Evolutionary conservation across 2,329 filamentous ascomycete genomes (phyloP).

Genomic region (Bipolaris cookei): DNA sequence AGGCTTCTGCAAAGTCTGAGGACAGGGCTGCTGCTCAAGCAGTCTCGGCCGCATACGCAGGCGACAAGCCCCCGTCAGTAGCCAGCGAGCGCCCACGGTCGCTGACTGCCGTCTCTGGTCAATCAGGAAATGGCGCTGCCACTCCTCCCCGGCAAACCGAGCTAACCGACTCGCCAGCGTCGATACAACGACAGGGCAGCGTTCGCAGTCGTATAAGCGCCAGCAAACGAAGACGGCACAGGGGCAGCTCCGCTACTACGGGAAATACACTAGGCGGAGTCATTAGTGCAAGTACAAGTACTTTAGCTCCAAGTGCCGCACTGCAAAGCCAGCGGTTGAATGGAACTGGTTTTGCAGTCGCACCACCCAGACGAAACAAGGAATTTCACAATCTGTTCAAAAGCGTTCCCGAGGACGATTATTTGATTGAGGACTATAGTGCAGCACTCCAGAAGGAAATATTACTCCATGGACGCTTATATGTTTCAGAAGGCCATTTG

Average conservation of each 20-base stretch:
- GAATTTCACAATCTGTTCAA: slow-evolving; percentile 95
- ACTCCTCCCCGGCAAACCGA: slow-evolving; percentile 69
- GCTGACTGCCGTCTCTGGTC: slow-evolving; percentile 45
- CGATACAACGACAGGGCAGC: slow-evolving; percentile 60
- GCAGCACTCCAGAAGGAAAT: slow-evolving; percentile 96
- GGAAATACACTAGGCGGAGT: slow-evolving; percentile 73
- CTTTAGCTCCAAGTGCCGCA: slow-evolving; percentile 68
- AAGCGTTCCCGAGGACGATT: slow-evolving; percentile 97
- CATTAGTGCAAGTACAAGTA: slow-evolving; percentile 72
- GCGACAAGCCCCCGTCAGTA: slow-evolving; percentile 47
- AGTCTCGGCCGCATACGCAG: slow-evolving; percentile 65
- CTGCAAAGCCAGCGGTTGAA: slow-evolving; percentile 76
- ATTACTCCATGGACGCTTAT: slow-evolving; percentile 87
- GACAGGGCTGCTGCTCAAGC: slow-evolving; percentile 65
- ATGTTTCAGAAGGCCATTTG: slow-evolving; percentile 95
- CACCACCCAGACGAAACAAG: slow-evolving; percentile 92
- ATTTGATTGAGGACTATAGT: slow-evolving; percentile 97
- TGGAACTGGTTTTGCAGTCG: slow-evolving; percentile 94
- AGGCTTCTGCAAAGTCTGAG: slow-evolving; percentile 63
- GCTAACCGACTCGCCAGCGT: slow-evolving; percentile 65
- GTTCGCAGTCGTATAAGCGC: slow-evolving; percentile 62
- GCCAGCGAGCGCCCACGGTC: slow-evolving; percentile 50
- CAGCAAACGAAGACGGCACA: slow-evolving; percentile 67
- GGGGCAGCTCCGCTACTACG: slow-evolving; percentile 76
- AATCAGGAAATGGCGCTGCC: slow-evolving; percentile 30